These are phyloP conservation scores for Lactifluus echinatus DNA, from an alignment of 768 basidiomycete species.

Conservation along the genomic window DNA sequence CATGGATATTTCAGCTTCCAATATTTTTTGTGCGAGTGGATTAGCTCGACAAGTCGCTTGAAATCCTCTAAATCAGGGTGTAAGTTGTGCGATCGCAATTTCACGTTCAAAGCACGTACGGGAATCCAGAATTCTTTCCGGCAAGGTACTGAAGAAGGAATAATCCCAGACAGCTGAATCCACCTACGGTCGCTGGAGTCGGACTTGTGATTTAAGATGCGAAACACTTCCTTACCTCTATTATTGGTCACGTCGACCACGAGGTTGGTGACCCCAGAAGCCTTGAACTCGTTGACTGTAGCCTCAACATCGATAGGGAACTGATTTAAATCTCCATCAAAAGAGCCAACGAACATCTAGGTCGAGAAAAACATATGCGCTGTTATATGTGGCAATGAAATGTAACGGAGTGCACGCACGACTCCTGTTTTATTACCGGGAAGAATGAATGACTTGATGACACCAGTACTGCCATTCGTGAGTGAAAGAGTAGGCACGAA, in stretches of 20 bases:
- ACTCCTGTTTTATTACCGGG: conserved; percentile 52
- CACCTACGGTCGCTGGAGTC: conserved; percentile 30
- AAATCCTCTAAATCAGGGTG: conserved; percentile 39
- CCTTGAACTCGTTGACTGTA: conserved; percentile 38
- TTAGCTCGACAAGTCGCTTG: conserved; percentile 46
- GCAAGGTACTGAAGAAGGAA: conserved; percentile 53
- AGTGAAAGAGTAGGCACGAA: conserved; percentile 41
- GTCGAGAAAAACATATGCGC: background rate
- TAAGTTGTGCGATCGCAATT: background rate
- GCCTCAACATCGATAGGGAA: conserved; percentile 46
- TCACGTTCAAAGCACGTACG: conserved; percentile 31
- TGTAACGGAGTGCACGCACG: conserved; percentile 29
- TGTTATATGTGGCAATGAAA: background rate
- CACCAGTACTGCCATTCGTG: conserved; percentile 37
- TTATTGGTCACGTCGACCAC: conserved; percentile 57
- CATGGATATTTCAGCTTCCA: conserved; percentile 43
- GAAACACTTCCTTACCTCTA: conserved; percentile 36
- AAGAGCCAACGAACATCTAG: conserved; percentile 56
- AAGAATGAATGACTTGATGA: conserved; percentile 46
- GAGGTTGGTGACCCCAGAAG: conserved; percentile 40
- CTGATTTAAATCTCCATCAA: conserved; percentile 38
- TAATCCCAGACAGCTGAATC: conserved; percentile 52
- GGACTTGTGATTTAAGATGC: conserved; percentile 27
- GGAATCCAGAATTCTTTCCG: conserved; percentile 40
- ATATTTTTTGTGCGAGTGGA: conserved; percentile 49